Conservation (phyloP, 352 stramenopile species). For the Pythium apleroticum region DNA sequence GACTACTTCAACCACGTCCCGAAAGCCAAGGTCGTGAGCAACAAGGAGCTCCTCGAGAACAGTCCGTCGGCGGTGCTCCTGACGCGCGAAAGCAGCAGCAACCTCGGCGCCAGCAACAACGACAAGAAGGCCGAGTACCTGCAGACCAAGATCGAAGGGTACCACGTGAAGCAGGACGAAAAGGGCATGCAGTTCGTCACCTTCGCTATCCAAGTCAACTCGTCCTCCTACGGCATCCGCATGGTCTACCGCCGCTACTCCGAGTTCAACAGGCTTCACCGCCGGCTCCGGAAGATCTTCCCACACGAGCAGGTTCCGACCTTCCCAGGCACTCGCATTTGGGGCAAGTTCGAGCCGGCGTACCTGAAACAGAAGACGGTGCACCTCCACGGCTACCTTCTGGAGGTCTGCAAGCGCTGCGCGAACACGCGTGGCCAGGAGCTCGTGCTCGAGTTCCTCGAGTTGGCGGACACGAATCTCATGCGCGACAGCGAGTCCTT, state of each 20-base stretch:
- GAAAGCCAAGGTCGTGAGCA: constrained; percentile 53
- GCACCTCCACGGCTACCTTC: constrained; percentile 66
- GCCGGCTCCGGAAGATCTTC: constrained; percentile 72
- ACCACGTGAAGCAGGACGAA: constrained; percentile 65
- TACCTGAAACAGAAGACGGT: constrained; percentile 84
- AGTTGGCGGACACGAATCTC: constrained; percentile 31
- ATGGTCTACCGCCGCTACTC: constrained; percentile 83
- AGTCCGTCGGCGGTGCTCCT: constrained; percentile 75
- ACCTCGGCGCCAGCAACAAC: not conserved
- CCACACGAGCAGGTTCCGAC: constrained; percentile 73
- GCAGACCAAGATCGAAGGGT: constrained; percentile 79
- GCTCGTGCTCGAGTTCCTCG: constrained; percentile 65
- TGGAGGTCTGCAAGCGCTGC: constrained; percentile 70
- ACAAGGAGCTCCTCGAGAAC: constrained; percentile 80
- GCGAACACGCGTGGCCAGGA: constrained; percentile 66
- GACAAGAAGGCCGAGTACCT: constrained; percentile 57
- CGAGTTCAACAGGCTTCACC: constrained; percentile 76
- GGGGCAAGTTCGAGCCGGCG: constrained; percentile 80
- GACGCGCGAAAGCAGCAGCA: constrained; percentile 45
- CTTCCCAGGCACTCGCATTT: constrained; percentile 74
- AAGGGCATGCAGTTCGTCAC: constrained; percentile 72
- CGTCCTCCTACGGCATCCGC: constrained; percentile 52
- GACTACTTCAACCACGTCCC: constrained; percentile 61
- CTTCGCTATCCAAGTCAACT: constrained; percentile 81
- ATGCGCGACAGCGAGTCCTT: constrained; percentile 22